Evolutionary conservation across 1,284 basidiomycete species (phyloP).

Genomic region (Rhizoctonia solani): DNA sequence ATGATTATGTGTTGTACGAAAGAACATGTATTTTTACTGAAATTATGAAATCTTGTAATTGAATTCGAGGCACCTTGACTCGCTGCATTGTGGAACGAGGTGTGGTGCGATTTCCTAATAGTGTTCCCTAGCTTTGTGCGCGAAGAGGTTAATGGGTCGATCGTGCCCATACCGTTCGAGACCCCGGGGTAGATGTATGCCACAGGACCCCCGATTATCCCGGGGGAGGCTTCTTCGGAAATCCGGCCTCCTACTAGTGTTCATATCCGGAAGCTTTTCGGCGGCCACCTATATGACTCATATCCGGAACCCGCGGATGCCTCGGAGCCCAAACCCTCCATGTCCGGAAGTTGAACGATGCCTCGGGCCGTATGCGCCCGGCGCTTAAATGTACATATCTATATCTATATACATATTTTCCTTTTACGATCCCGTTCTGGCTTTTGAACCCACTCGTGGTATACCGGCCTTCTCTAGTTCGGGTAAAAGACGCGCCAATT

Average conservation of each 20-base stretch:
- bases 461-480: background rate
- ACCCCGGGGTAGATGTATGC: no score
- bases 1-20: no score
- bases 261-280: background rate
- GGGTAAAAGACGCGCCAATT: background rate
- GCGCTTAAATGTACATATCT: background rate
- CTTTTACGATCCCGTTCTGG: background rate
- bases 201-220: background rate
- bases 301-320: background rate
- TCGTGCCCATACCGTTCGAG: no score
- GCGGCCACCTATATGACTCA: background rate
- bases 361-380: background rate
- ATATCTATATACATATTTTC: background rate
- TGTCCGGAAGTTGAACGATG: background rate
- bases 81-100: no score
- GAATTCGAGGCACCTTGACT: no score
- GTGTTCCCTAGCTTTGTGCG: no score
- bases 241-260: background rate
- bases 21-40: no score
- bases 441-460: background rate
- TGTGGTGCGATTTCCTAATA: no score
- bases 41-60: no score
- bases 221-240: background rate
- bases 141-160: no score
- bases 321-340: background rate